Evolutionary conservation across 768 basidiomycete species (phyloP).

Genomic region (Gyrodon lividus): DNA sequence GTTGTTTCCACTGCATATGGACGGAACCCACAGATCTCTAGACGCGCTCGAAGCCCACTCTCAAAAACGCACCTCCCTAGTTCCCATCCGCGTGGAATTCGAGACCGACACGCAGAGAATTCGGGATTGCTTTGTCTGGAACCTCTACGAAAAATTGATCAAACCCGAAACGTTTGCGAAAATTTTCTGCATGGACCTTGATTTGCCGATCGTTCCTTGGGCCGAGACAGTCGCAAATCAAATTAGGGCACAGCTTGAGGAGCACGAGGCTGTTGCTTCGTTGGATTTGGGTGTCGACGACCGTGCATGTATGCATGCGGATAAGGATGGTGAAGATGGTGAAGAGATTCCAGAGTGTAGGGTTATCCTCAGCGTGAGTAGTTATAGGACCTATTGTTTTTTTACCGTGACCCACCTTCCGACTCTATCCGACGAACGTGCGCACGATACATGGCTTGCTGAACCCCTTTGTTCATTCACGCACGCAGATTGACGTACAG

Average conservation of each 20-base stretch:
- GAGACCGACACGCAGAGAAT: slow-evolving; percentile 90
- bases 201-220: slow-evolving; percentile 68
- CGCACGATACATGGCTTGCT: slow-evolving; percentile 9
- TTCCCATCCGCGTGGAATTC: slow-evolving; percentile 94
- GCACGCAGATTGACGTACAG: slow-evolving; percentile 90
- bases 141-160: slow-evolving; percentile 83
- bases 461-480: slow-evolving; percentile 4
- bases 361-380: slow-evolving; percentile 73
- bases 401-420: slow-evolving; percentile 9
- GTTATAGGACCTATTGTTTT: slow-evolving; percentile 2
- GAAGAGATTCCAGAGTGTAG: slow-evolving; percentile 76
- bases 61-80: slow-evolving; percentile 50
- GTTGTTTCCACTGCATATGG: slow-evolving; percentile 16
- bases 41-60: slow-evolving; percentile 68
- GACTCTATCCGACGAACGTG: slow-evolving; percentile 16
- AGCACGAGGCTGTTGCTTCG: slow-evolving; percentile 77
- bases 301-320: slow-evolving; percentile 13
- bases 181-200: slow-evolving; percentile 87
- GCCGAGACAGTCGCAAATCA: slow-evolving; percentile 79
- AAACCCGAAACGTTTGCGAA: slow-evolving; percentile 83
- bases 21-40: slow-evolving; percentile 45
- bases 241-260: slow-evolving; percentile 89
- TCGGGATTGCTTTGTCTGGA: slow-evolving; percentile 96
- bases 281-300: slow-evolving; percentile 62
- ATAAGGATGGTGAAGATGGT: slow-evolving; percentile 42